Conservation (phyloP, 2,329 filamentous ascomycete species). For the Fusarium staphyleae region DNA sequence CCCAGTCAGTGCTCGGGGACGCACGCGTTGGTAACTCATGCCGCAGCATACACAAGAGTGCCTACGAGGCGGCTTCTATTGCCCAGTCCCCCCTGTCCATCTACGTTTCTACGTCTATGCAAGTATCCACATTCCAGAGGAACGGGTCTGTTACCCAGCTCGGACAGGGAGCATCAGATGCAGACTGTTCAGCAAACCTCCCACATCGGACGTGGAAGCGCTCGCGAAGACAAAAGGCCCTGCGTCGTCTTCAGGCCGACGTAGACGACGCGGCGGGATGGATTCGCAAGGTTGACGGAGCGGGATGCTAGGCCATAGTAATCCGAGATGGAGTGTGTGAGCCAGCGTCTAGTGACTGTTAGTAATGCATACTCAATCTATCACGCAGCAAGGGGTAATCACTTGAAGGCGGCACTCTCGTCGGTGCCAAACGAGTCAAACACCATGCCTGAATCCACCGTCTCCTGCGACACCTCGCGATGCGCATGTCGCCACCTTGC, state of each 20-base stretch:
- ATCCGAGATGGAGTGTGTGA: conserved; percentile 88
- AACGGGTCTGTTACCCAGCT: not conserved
- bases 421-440: conserved; percentile 82
- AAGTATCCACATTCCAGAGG: conserved; percentile 3
- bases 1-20: not conserved
- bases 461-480: conserved; percentile 64
- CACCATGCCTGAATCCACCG: conserved; percentile 69
- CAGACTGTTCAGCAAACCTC: conserved; percentile 58
- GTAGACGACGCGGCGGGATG: conserved; percentile 80
- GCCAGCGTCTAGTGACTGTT: conserved; percentile 72
- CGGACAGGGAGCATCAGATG: not conserved
- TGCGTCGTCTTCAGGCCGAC: conserved; percentile 70
- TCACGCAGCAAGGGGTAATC: conserved; percentile 46
- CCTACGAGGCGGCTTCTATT: conserved; percentile 33
- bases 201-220: conserved; percentile 68
- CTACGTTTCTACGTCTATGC: conserved; percentile 29
- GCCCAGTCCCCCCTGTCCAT: conserved; percentile 22
- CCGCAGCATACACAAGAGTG: conserved; percentile 25
- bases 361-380: not conserved
- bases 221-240: conserved; percentile 42
- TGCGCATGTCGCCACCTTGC: conserved; percentile 57
- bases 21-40: not conserved
- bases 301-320: conserved; percentile 91
- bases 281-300: conserved; percentile 75
- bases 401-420: conserved; percentile 82